Percentiles rank a stretch among this genome's conserved stretches.
phyloP scores from a whole-genome alignment of 176 grass and related monocot species.

The Rhynchospora tenuis region DNA sequence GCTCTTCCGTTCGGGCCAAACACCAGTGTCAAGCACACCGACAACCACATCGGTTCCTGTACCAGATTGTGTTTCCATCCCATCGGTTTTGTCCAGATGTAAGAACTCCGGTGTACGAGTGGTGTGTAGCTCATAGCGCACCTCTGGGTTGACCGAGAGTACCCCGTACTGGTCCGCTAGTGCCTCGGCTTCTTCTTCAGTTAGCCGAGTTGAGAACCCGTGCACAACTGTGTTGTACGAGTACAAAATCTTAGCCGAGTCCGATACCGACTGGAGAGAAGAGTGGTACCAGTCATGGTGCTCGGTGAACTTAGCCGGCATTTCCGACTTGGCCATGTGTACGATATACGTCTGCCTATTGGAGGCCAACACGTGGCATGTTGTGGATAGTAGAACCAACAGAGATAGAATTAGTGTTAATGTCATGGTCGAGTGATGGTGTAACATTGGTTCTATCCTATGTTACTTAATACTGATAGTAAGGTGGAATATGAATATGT shows the following conservation, averaged over 20 bases:
- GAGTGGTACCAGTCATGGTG: constrained; percentile 86
- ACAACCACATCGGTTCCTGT: constrained; percentile 57
- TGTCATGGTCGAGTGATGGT: constrained; percentile 14
- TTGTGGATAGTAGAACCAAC: background rate
- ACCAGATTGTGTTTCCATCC: constrained; percentile 43
- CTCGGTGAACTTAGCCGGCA: constrained; percentile 50
- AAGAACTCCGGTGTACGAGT: constrained; percentile 95
- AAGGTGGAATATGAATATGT: background rate
- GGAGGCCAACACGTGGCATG: background rate
- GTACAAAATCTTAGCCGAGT: constrained; percentile 57
- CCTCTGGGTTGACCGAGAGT: constrained; percentile 58
- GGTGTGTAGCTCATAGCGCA: constrained; percentile 67
- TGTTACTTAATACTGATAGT: background rate
- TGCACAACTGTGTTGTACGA: constrained; percentile 66
- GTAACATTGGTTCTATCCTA: background rate
- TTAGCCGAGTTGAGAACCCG: constrained; percentile 80
- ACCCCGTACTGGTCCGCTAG: constrained; percentile 37
- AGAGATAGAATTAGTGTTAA: constrained; percentile 8
- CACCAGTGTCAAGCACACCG: constrained; percentile 76
- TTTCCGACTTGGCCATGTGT: constrained; percentile 77
- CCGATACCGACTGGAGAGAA: constrained; percentile 57
- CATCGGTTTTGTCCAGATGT: constrained; percentile 36
- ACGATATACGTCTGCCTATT: constrained; percentile 69
- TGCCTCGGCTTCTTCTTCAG: constrained; percentile 33
- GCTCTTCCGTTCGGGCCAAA: constrained; percentile 82